Percentiles rank a stretch among this genome's conserved stretches.
Conservation (phyloP, 2,329 filamentous ascomycete species). For the Periconia macrospinosa region DNA sequence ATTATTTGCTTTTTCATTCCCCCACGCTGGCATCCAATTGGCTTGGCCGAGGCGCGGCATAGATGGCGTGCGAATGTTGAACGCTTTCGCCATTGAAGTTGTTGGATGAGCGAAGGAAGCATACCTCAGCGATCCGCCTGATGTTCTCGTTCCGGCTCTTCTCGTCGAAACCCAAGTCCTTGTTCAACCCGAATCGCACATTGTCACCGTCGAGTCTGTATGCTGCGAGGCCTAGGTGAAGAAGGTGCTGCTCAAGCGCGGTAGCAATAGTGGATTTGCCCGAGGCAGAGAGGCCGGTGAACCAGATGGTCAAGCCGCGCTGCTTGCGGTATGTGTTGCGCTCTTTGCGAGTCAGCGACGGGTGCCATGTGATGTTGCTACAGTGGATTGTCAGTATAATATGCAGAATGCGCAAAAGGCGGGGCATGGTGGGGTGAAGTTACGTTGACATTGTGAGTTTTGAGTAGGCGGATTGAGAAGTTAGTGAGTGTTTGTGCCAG, state of each 20-base stretch:
- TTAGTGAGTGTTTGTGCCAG: too few species aligned
- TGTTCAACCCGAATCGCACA: constrained; percentile 96
- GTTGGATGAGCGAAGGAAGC: not conserved
- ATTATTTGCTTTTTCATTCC: not conserved
- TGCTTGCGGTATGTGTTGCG: constrained; percentile 77
- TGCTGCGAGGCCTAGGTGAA: constrained; percentile 78
- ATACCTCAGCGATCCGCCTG: constrained; percentile 81
- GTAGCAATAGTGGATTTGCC: constrained; percentile 98
- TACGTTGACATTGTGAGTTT: not conserved
- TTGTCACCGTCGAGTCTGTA: constrained; percentile 99
- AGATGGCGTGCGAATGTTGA: constrained; percentile 17
- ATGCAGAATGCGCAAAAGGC: not conserved
- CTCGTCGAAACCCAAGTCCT: constrained; percentile 93
- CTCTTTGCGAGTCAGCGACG: constrained; percentile 76
- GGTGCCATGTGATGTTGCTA: constrained; percentile 91
- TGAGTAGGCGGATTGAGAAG: not conserved
- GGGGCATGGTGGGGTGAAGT: not conserved
- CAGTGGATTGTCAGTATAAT: not conserved
- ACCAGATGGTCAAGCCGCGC: constrained; percentile 93
- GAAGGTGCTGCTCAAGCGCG: constrained; percentile 93
- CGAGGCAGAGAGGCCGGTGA: constrained; percentile 92
- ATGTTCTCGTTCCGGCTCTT: constrained; percentile 97
- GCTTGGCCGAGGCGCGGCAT: constrained; percentile 5
- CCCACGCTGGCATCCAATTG: not conserved
- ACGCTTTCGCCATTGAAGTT: constrained; percentile 6